These are phyloP conservation scores for Priceomyces haplophilus DNA, from an alignment of 805 yeast species.

Conservation along the genomic window DNA sequence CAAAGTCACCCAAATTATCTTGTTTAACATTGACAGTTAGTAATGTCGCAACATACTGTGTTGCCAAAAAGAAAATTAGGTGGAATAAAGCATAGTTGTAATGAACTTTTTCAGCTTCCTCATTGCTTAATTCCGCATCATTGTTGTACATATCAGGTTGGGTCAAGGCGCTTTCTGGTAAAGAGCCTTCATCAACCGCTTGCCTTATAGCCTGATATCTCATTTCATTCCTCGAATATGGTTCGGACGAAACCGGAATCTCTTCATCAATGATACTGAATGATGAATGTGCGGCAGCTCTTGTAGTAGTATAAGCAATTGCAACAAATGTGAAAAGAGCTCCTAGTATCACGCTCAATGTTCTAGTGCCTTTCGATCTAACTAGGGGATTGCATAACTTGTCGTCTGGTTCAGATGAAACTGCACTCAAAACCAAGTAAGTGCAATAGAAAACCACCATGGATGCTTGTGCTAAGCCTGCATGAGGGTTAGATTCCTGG, in stretches of 20 bases:
- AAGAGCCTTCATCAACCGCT: conserved; percentile 94
- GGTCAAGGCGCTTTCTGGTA: conserved; percentile 86
- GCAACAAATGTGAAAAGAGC: conserved; percentile 93
- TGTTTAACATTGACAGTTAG: conserved; percentile 87
- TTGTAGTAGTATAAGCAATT: conserved; percentile 92
- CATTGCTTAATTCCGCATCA: conserved; percentile 45
- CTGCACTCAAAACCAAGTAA: conserved; percentile 86
- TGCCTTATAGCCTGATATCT: conserved; percentile 84
- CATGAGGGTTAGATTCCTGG: conserved; percentile 90
- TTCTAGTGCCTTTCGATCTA: conserved; percentile 85
- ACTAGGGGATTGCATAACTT: conserved; percentile 86
- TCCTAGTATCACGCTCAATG: conserved; percentile 81
- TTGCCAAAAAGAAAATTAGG: conserved; percentile 86
- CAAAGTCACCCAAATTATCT: conserved; percentile 81
- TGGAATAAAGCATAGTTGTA: conserved; percentile 89
- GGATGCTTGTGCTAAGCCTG: conserved; percentile 94
- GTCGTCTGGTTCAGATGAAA: conserved; percentile 96
- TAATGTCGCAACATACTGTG: conserved; percentile 94
- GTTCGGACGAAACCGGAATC: conserved; percentile 46
- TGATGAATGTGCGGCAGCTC: conserved; percentile 77
- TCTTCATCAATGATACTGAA: conserved; percentile 37
- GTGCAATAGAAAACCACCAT: conserved; percentile 95
- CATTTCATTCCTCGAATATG: conserved; percentile 57
- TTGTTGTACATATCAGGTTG: conserved; percentile 63
- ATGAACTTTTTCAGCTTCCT: conserved; percentile 59